These are phyloP conservation scores for Aquilaria malaccensis DNA, from an alignment of 345 rosid genomes.

Conservation along the genomic window DNA sequence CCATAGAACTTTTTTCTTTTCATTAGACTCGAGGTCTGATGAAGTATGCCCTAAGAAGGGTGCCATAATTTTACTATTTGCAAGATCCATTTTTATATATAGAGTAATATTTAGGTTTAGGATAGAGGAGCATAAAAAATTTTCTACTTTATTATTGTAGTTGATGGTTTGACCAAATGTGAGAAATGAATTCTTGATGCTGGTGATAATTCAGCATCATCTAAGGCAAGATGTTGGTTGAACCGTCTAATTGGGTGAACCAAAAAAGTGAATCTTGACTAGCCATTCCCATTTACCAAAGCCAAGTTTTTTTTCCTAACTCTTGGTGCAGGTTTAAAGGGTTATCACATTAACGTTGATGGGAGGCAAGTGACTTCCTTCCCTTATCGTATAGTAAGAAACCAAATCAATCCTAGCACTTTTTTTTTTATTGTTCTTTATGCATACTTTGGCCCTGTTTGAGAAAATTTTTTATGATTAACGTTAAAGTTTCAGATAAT, in stretches of 20 bases:
- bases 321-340: conserved; percentile 84
- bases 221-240: conserved; percentile 72
- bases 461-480: neutral
- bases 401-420: neutral
- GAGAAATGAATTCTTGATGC: conserved; percentile 88
- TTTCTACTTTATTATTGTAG: conserved; percentile 27
- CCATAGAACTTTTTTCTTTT: too few relatives aligned
- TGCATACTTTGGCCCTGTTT: neutral
- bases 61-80: too few relatives aligned
- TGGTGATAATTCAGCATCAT: conserved; percentile 35
- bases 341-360: conserved; percentile 73
- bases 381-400: conserved; percentile 80
- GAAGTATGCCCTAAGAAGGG: too few relatives aligned
- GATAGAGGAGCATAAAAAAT: too few relatives aligned
- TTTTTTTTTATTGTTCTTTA: too few relatives aligned
- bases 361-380: conserved; percentile 85
- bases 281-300: conserved; percentile 75
- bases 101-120: conserved; percentile 19
- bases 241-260: conserved; percentile 58
- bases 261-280: conserved; percentile 52
- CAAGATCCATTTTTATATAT: neutral
- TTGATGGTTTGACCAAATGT: conserved; percentile 77
- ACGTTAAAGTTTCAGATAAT: too few relatives aligned
- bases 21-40: too few relatives aligned
- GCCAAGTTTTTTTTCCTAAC: conserved; percentile 70